phyloP scores from a whole-genome alignment of 2,329 filamentous ascomycete species.

The Nemania sp. region DNA sequence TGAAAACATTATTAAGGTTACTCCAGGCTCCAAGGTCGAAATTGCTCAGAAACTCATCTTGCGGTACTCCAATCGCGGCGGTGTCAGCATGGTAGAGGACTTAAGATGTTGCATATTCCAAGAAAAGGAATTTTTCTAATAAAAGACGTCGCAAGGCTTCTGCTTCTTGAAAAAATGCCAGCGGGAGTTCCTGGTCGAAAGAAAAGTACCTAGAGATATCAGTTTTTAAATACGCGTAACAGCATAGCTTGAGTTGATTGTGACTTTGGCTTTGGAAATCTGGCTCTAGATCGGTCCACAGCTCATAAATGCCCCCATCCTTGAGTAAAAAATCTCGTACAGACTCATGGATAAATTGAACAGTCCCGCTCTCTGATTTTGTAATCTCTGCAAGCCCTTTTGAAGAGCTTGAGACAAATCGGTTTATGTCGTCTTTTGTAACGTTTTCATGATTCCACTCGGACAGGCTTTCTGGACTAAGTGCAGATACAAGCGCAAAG shows the following conservation, averaged over 20 bases:
- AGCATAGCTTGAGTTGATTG: constrained; percentile 31
- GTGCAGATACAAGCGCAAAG: too few species aligned
- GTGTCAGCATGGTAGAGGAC: constrained; percentile 26
- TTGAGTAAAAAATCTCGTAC: constrained; percentile 52
- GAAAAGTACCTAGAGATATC: neutral
- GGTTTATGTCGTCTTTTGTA: too few species aligned
- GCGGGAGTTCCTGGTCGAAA: neutral
- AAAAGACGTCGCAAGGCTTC: constrained; percentile 1
- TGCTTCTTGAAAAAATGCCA: neutral
- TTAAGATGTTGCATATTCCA: constrained; percentile 24
- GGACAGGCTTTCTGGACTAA: too few species aligned
- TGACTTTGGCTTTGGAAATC: constrained; percentile 50
- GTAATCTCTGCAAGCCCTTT: constrained; percentile 51
- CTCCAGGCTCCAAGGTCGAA: too few species aligned
- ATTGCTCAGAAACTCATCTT: too few species aligned
- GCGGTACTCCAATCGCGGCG: neutral
- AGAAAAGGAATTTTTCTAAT: constrained; percentile 20
- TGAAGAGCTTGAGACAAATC: too few species aligned
- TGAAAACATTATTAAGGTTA: too few species aligned
- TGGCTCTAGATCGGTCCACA: constrained; percentile 41
- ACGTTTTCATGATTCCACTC: too few species aligned
- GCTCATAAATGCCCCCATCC: constrained; percentile 37
- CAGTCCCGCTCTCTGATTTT: constrained; percentile 35
- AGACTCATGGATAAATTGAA: constrained; percentile 60
- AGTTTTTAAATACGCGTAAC: neutral